These are phyloP conservation scores for Colletotrichum acutatum DNA, from an alignment of 2,329 filamentous ascomycete genomes.

Conservation along the genomic window DNA sequence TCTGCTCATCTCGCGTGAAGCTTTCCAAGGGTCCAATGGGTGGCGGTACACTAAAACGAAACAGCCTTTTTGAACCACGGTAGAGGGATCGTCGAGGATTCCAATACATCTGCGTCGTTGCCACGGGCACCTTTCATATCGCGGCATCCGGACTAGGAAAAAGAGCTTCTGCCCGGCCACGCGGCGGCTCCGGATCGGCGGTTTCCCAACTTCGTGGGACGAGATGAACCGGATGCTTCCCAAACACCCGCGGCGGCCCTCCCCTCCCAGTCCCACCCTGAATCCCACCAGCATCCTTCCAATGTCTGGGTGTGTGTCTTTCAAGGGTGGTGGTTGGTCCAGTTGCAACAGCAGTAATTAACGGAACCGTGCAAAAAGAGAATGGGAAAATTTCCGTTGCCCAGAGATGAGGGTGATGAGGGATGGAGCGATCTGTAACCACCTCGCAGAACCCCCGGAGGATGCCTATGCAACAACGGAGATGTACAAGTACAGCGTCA, in stretches of 20 bases:
- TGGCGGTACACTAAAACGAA: not conserved
- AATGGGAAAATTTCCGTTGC: conserved; percentile 10
- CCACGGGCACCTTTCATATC: not conserved
- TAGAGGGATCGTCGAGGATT: not conserved
- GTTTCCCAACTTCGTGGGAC: conserved; percentile 28
- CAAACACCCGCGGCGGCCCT: not conserved
- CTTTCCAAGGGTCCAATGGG: not conserved
- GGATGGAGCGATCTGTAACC: not conserved
- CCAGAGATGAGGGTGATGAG: not conserved
- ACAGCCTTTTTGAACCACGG: not conserved
- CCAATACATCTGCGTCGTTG: not conserved
- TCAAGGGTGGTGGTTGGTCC: not conserved
- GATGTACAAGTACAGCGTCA: conserved; percentile 14
- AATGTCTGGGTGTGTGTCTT: conserved; percentile 3
- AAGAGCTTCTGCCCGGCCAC: conserved; percentile 5
- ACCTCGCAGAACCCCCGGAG: not conserved
- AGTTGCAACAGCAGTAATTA: not conserved
- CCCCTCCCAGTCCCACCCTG: not conserved
- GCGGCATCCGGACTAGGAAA: conserved; percentile 12
- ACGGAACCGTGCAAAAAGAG: not conserved
- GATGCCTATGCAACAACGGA: not conserved
- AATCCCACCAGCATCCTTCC: conserved; percentile 8
- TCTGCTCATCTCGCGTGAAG: not conserved
- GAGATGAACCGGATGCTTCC: conserved; percentile 8
- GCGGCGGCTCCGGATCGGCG: conserved; percentile 32